phyloP scores from a whole-genome alignment of 306 rosid genomes.

The Fagus crenata region DNA sequence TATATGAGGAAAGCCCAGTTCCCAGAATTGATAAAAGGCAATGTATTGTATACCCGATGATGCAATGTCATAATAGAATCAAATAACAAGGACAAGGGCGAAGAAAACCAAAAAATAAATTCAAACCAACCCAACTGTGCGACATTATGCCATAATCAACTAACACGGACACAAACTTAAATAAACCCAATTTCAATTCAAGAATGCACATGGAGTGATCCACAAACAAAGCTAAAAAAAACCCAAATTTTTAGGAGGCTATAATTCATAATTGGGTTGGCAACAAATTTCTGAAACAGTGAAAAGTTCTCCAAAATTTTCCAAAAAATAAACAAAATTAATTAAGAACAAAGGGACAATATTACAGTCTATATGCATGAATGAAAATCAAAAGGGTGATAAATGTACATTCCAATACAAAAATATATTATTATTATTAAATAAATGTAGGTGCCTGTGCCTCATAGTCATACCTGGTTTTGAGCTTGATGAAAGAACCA shows the following conservation, averaged over 20 bases:
- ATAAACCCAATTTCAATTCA: conserved; percentile 30
- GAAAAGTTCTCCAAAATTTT: background rate
- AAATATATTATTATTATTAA: background rate
- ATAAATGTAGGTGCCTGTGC: background rate
- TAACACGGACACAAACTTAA: conserved; percentile 37
- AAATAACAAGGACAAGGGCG: background rate
- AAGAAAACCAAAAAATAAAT: conserved; percentile 34
- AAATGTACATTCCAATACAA: conserved; percentile 11
- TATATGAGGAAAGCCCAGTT: background rate
- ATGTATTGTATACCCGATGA: conserved; percentile 23
- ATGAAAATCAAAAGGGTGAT: background rate
- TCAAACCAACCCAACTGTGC: conserved; percentile 48
- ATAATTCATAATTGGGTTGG: background rate
- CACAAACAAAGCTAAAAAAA: background rate
- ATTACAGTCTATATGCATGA: background rate
- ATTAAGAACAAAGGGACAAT: background rate
- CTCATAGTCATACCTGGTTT: conserved; percentile 40
- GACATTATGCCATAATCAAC: conserved; percentile 38
- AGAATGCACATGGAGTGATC: background rate
- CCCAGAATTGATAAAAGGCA: conserved; percentile 11
- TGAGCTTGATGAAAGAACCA: conserved; percentile 41
- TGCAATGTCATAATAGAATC: conserved; percentile 12
- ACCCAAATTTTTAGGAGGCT: conserved; percentile 3
- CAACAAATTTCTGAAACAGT: background rate
- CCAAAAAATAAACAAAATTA: background rate